A percentile compares a stretch with the other conserved stretches of the same genome.
These are phyloP conservation scores for Dionaea muscipula DNA, from an alignment of 179 eudicot genomes.

Conservation along the genomic window DNA sequence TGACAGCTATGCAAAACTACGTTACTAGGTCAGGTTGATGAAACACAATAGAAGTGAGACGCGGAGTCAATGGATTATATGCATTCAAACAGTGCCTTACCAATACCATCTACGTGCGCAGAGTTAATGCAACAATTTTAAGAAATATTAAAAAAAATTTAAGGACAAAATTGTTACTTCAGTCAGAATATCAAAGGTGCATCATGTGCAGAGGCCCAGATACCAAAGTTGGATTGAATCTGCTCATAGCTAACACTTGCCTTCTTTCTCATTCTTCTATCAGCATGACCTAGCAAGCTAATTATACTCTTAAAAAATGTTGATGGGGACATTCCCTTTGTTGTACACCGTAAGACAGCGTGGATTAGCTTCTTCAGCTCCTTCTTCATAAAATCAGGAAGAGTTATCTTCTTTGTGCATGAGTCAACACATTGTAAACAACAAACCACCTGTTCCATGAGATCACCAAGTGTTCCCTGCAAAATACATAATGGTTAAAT, in stretches of 20 bases:
- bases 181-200: too few relatives aligned
- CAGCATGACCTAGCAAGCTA: conserved; percentile 40
- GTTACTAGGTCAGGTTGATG: too few relatives aligned
- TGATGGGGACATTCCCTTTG: conserved; percentile 43
- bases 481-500: not conserved
- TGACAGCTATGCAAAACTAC: too few relatives aligned
- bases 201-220: too few relatives aligned
- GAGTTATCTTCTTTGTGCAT: conserved; percentile 29
- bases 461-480: conserved; percentile 44
- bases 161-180: too few relatives aligned
- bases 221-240: too few relatives aligned
- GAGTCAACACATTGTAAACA: conserved; percentile 50
- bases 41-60: not conserved
- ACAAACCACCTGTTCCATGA: conserved; percentile 57
- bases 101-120: too few relatives aligned
- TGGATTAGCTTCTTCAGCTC: conserved; percentile 57
- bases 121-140: too few relatives aligned
- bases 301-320: conserved; percentile 47
- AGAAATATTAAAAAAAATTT: too few relatives aligned
- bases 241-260: conserved; percentile 18
- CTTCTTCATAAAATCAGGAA: conserved; percentile 34
- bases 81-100: not conserved
- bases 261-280: conserved; percentile 49
- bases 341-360: conserved; percentile 34
- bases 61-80: not conserved